A percentile compares a stretch with the other conserved stretches of the same genome.
phyloP scores from a whole-genome alignment of 495 filamentous ascomycete species.

The Penicillium desertorum region DNA sequence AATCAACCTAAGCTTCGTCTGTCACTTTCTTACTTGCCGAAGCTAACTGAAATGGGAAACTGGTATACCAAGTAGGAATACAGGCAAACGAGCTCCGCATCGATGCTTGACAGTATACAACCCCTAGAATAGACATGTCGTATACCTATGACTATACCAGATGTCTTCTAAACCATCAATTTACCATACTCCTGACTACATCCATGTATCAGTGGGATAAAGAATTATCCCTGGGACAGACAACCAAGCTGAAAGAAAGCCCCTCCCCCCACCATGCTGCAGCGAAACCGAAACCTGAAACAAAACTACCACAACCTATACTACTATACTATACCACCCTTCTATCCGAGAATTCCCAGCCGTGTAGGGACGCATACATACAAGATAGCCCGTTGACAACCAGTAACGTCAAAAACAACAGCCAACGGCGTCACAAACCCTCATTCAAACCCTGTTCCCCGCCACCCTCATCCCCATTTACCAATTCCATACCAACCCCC shows the following conservation, averaged over 20 bases:
- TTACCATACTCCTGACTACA: not conserved
- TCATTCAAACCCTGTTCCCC: not conserved
- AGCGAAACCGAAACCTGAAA: not conserved
- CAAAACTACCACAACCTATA: not conserved
- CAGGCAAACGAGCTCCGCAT: not conserved
- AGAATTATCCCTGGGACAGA: not conserved
- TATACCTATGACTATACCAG: not conserved
- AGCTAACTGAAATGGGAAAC: not conserved
- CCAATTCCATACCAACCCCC: not conserved
- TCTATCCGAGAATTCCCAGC: not conserved
- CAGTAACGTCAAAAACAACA: not conserved
- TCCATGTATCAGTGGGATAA: not conserved
- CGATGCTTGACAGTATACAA: not conserved
- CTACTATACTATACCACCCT: not conserved
- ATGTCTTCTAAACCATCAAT: not conserved
- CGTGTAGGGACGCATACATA: not conserved
- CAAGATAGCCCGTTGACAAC: not conserved
- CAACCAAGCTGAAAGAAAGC: not conserved
- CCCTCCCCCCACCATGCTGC: not conserved
- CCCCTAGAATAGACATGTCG: not conserved
- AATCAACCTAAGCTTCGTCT: not conserved
- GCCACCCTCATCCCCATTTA: not conserved
- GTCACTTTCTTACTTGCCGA: not conserved
- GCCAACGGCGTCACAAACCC: slow-evolving; percentile 1
- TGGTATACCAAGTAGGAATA: not conserved